Conservation (phyloP, 2,329 filamentous ascomycete genomes). For the Cordyceps farinosa region DNA sequence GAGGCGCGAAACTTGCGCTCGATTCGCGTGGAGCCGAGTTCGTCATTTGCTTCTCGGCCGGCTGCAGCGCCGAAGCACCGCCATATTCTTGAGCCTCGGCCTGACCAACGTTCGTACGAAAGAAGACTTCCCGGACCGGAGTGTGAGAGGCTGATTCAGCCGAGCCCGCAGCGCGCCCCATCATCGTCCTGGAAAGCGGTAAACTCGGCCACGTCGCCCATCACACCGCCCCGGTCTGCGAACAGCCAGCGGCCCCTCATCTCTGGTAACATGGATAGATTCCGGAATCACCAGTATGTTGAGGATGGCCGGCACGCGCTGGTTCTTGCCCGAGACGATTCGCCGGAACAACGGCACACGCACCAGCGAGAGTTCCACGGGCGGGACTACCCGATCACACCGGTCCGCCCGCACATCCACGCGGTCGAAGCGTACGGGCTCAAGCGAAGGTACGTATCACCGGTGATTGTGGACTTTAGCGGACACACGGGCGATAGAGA, state of each 20-base stretch:
- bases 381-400: neutral
- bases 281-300: constrained; percentile 11
- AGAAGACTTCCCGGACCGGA: neutral
- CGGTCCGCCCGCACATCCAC: constrained; percentile 1
- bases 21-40: neutral
- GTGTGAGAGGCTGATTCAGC: constrained; percentile 1
- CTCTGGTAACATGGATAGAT: constrained; percentile 15
- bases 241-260: constrained; percentile 11
- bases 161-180: constrained; percentile 8
- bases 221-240: constrained; percentile 3
- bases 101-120: constrained; percentile 9
- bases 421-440: constrained; percentile 1
- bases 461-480: neutral
- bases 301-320: constrained; percentile 5
- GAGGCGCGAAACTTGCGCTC: neutral
- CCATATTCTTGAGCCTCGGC: constrained; percentile 4
- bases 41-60: constrained; percentile 19
- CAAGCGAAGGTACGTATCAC: constrained; percentile 11
- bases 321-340: neutral
- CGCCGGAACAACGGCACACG: neutral
- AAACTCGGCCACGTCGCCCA: constrained; percentile 23
- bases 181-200: constrained; percentile 11
- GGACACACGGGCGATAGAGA: neutral
- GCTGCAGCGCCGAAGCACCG: neutral
- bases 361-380: neutral